phyloP scores from a whole-genome alignment of 371 early-diverging fungal species.

The Mucor ambiguus region DNA sequence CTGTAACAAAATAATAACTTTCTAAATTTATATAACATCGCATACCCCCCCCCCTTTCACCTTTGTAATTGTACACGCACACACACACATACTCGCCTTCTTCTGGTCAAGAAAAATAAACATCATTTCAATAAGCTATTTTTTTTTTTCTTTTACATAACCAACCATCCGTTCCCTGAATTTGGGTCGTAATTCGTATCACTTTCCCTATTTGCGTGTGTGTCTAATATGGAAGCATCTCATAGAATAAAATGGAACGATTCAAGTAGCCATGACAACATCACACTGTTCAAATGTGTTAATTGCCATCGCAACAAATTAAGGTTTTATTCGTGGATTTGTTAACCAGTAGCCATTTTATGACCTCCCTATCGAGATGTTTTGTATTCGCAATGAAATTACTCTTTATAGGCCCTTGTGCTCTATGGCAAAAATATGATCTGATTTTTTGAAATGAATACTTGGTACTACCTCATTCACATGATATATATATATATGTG shows the following conservation, averaged over 20 bases:
- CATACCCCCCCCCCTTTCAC: background rate
- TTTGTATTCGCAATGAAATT: background rate
- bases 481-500: background rate
- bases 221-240: background rate
- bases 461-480: background rate
- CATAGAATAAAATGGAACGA: background rate
- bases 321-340: background rate
- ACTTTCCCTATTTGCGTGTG: background rate
- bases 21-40: background rate
- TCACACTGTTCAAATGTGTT: background rate
- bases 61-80: background rate
- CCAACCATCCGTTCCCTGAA: background rate
- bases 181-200: background rate
- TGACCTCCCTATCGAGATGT: background rate
- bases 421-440: background rate
- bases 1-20: conserved; percentile 7
- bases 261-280: background rate
- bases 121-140: background rate
- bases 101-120: conserved; percentile 12
- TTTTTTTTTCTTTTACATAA: background rate
- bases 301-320: background rate
- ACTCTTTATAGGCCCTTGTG: background rate
- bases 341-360: background rate
- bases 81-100: background rate
- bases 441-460: background rate